These are phyloP conservation scores for Xylaria sp. DNA, from an alignment of 2,329 filamentous ascomycete genomes.

Conservation along the genomic window DNA sequence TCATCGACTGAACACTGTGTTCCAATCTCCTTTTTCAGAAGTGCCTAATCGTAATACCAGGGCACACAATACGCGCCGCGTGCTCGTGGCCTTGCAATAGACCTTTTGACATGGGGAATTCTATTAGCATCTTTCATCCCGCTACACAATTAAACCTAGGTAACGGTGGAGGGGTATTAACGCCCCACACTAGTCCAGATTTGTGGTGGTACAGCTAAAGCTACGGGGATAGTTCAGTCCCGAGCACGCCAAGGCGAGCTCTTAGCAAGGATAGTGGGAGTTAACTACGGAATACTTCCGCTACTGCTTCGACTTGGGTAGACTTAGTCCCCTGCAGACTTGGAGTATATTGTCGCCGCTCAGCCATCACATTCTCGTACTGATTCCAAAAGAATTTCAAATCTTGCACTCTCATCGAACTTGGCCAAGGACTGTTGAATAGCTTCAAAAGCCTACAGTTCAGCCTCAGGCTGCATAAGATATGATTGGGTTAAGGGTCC, in stretches of 20 bases:
- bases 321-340: not conserved
- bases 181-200: too few relatives aligned
- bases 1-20: not conserved
- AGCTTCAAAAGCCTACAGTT: not conserved
- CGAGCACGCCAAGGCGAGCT: not conserved
- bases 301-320: not conserved
- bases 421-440: not conserved
- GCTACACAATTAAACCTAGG: not conserved
- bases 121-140: slow-evolving; percentile 1
- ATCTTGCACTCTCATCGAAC: not conserved
- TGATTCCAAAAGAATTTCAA: not conserved
- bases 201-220: not conserved
- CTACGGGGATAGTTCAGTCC: not conserved
- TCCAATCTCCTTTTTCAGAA: not conserved
- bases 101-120: not conserved
- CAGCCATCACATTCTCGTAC: not conserved
- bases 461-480: not conserved
- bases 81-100: not conserved
- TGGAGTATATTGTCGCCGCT: not conserved
- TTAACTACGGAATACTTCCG: slow-evolving; percentile 6
- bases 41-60: not conserved
- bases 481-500: not conserved
- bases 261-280: not conserved
- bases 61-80: not conserved
- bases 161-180: not conserved